Conservation (phyloP, 2,329 filamentous ascomycete species). For the Bisporella sp. region DNA sequence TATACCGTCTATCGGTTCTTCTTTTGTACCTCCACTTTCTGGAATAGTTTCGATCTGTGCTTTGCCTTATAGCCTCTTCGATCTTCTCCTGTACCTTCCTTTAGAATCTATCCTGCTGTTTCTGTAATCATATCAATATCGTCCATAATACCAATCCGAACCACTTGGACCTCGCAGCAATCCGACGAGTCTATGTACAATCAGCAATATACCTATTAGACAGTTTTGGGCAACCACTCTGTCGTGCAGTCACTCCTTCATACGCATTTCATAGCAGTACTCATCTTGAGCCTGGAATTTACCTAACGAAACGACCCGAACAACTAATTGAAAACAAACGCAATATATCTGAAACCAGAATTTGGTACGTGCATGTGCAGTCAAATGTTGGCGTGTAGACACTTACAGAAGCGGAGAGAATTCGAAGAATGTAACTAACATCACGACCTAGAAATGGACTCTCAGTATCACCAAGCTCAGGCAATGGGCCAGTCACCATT, state of each 20-base stretch:
- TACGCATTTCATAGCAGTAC: no score
- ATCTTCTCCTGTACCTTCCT: conserved; percentile 28
- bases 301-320: no score
- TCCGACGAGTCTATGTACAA: conserved; percentile 26
- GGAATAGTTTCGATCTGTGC: conserved; percentile 27
- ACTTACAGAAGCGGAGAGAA: background rate
- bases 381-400: background rate
- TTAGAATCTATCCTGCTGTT: conserved; percentile 25
- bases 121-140: conserved; percentile 1
- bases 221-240: conserved; percentile 25
- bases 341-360: background rate
- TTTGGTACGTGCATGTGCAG: conserved; percentile 12
- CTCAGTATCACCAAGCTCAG: conserved; percentile 33
- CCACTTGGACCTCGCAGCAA: conserved; percentile 8
- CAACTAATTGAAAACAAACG: no score
- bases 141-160: conserved; percentile 18
- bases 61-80: conserved; percentile 25
- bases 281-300: no score
- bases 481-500: conserved; percentile 67
- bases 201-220: conserved; percentile 28
- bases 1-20: conserved; percentile 27
- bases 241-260: conserved; percentile 30
- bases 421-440: conserved; percentile 18
- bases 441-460: conserved; percentile 23
- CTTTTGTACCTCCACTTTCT: conserved; percentile 27